These are phyloP conservation scores for Vaccinium corymbosum DNA, from an alignment of 148 eudicot genomes.

Conservation along the genomic window DNA sequence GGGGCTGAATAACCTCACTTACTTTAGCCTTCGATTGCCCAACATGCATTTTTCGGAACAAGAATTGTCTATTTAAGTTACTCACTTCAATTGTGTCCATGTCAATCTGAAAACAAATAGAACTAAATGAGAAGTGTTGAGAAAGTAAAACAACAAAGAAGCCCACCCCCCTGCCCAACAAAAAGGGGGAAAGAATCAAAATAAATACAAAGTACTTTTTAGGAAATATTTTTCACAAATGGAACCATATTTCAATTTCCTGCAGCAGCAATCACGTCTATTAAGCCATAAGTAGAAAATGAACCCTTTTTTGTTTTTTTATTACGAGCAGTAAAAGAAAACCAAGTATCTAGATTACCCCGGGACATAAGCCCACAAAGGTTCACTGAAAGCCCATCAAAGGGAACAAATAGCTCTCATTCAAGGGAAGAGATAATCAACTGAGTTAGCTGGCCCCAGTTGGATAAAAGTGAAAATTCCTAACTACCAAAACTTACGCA, in stretches of 20 bases:
- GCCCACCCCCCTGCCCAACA: neutral
- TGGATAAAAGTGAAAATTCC: neutral
- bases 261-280: neutral
- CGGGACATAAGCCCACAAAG: no score
- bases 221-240: neutral
- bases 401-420: no score
- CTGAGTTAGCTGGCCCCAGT: no score
- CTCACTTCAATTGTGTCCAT: slow-evolving; percentile 99
- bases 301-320: no score
- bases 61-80: slow-evolving; percentile 88
- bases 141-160: neutral
- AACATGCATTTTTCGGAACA: slow-evolving; percentile 87
- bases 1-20: slow-evolving; percentile 27
- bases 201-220: neutral
- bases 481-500: neutral
- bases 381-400: no score
- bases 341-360: no score
- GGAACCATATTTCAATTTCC: neutral
- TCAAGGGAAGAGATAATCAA: no score
- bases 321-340: no score
- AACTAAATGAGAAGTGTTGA: neutral
- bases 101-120: slow-evolving; percentile 62
- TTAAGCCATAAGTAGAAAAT: neutral
- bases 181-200: neutral
- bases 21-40: slow-evolving; percentile 97